phyloP scores from a whole-genome alignment of 257 asterid species.

The Fraxinus excelsior region DNA sequence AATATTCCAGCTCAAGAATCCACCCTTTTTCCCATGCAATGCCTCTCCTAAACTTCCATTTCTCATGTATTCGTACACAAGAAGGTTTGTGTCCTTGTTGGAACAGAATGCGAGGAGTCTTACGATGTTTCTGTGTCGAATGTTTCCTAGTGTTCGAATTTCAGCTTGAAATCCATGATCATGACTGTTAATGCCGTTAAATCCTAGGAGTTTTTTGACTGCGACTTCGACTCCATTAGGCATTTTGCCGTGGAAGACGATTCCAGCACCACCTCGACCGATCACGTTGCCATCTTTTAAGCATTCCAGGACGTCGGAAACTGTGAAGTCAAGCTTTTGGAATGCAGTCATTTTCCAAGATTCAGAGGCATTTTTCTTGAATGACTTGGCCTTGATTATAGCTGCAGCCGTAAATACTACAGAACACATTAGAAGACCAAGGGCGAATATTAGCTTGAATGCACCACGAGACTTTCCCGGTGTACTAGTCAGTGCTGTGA shows the following conservation, averaged over 20 bases:
- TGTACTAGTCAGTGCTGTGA: conserved; percentile 22
- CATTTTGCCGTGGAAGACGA: conserved; percentile 83
- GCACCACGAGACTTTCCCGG: conserved; percentile 45
- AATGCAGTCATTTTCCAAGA: conserved; percentile 92
- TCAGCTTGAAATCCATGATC: conserved; percentile 93
- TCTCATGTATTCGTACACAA: conserved; percentile 90
- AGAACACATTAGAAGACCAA: conserved; percentile 72
- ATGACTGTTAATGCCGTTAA: conserved; percentile 52
- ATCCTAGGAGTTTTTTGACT: conserved; percentile 72
- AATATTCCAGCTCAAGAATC: conserved; percentile 68
- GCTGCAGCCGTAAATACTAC: conserved; percentile 71
- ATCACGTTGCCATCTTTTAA: conserved; percentile 87
- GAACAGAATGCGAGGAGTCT: conserved; percentile 80
- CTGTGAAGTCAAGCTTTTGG: conserved; percentile 72
- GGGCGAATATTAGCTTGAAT: conserved; percentile 78
- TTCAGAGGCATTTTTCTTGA: conserved; percentile 53
- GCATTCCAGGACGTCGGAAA: conserved; percentile 72
- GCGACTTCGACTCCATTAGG: conserved; percentile 80
- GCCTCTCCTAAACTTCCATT: conserved; percentile 97
- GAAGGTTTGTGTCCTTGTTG: conserved; percentile 78
- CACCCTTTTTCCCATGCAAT: conserved; percentile 81
- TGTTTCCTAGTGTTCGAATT: conserved; percentile 80
- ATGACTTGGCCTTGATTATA: conserved; percentile 71
- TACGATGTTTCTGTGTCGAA: conserved; percentile 84
- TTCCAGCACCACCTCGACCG: conserved; percentile 95